phyloP scores from a whole-genome alignment of 139 green algal species.

The Micromonas pusilla region DNA sequence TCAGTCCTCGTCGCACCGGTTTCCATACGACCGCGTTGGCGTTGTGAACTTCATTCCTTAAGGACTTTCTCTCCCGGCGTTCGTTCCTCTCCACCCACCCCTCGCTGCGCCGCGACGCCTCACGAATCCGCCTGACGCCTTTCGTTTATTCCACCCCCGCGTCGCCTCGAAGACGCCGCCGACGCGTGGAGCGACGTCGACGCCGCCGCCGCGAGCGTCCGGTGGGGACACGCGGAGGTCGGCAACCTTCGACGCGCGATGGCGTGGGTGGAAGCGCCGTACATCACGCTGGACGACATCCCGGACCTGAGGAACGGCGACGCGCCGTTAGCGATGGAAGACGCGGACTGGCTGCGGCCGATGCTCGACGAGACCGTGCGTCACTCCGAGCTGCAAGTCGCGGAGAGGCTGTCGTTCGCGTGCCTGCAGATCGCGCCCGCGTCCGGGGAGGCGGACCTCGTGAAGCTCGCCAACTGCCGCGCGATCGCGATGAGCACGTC shows the following conservation, averaged over 20 bases:
- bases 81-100: no score
- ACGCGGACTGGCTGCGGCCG: neutral
- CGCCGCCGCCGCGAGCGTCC: no score
- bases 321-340: neutral
- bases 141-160: no score
- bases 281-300: slow-evolving; percentile 1
- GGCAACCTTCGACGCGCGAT: neutral
- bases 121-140: no score
- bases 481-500: neutral
- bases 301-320: no score
- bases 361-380: neutral
- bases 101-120: no score
- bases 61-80: no score
- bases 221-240: neutral
- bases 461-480: neutral
- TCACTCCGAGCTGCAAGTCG: slow-evolving; percentile 2
- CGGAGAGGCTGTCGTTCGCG: slow-evolving; percentile 21
- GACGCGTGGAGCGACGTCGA: neutral
- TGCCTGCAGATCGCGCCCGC: slow-evolving; percentile 2
- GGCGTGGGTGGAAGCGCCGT: slow-evolving; percentile 3
- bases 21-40: no score
- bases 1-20: neutral
- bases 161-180: neutral
- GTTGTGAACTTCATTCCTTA: no score
- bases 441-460: neutral